Base-by-base conservation (phyloP, 202 grass and related monocot genomes). In the Carex arenaria region DNA sequence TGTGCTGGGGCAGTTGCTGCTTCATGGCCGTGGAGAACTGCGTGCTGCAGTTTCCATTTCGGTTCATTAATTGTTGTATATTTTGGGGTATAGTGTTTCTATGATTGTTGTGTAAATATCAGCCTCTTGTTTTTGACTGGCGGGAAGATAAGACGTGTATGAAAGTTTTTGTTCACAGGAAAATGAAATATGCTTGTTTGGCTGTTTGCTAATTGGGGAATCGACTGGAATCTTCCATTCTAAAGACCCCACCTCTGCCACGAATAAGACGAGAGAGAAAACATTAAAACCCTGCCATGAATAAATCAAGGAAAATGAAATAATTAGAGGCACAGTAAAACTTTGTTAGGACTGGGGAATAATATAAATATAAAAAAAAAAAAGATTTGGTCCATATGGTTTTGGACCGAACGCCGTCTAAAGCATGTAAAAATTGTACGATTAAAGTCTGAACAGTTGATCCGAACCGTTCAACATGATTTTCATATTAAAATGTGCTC, bases 1-100 rank as follows among this genome's bases (percentile, higher is more conserved):
- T 40, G 0, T 43, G 9, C 23, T 68, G 12, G 31, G 15, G 22
- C 17, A 68, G 14, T 47, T 85, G 47, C 30, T 79, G 56, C 93
- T 83, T 88, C 93, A 89, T 92, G 79, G 23, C 45, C 34, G n/a
- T 54, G 17, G 79, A 64, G n/a, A 30, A 7, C n/a, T 61, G 17
- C 11, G 3, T 47, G 19, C 7, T 13, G 4, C 0, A 65, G 38
- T 28, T 64, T 82, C 22, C 80, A 82, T 82, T 67, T 82, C 38
- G 2, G 34, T 55, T 67, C 7, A 40, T 40, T 7, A 32, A 13
- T 36, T 67, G 26, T 34, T 67, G 34, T 62, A 34, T 0, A 56
- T 73, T 30, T 28, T 3, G 23, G 34, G 20, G 10, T 15, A 43
- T 15, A 43, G 4, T 82, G 45, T 67, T 81, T 79, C 26, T 42